Evolutionary conservation across 495 filamentous ascomycete species (phyloP), one percentile per base, ranked within the genome.

Genomic region (Parmelia sp.): DNA sequence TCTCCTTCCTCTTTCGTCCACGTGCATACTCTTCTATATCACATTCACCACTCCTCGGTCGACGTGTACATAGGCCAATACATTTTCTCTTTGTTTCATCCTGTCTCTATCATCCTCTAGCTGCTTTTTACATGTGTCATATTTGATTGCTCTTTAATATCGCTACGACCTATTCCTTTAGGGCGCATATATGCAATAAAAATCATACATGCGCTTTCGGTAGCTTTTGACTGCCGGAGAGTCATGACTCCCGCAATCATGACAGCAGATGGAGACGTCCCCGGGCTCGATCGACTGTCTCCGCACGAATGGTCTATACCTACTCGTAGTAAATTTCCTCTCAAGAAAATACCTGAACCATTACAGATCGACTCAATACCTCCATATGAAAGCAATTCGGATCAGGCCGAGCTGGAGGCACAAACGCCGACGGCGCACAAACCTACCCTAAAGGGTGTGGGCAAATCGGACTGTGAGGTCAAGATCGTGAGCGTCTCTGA

Each of bases 401-500:
- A 55, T 55, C 51, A 55, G 33, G 51, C 29, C 29, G 51, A 55
- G 17, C 21, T 55, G 51, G 51, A 55, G 29, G 51, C 29, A 21
- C 51, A 55, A 21, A 31, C 51, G 2, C 51, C 51, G 29, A 55
- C 51, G 17, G 51, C 51, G 2, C 51, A 55, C 51, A 55, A 55
- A 33, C 51, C 51, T 35, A 55, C 51, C 0, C 51, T 55, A 0
- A 55, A 55, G 29, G 51, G 51, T 8, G 51, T 55, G 0, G 51
- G 51, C 0, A 55, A 55, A 55, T 55, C 51, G 29, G 51, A 55
- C 33, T 55, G 51, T 33, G 51, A 55, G 12, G 51, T 55, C 29
- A 55, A 55, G 51, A 55, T 55, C 17, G 51, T 55, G 14, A 55
- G 51, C 51, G 17, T 55, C 51, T 55, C 51, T 17, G 51, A 55